Evolutionary conservation across 768 basidiomycete species (phyloP).

Genomic region (Podaxis sp.): DNA sequence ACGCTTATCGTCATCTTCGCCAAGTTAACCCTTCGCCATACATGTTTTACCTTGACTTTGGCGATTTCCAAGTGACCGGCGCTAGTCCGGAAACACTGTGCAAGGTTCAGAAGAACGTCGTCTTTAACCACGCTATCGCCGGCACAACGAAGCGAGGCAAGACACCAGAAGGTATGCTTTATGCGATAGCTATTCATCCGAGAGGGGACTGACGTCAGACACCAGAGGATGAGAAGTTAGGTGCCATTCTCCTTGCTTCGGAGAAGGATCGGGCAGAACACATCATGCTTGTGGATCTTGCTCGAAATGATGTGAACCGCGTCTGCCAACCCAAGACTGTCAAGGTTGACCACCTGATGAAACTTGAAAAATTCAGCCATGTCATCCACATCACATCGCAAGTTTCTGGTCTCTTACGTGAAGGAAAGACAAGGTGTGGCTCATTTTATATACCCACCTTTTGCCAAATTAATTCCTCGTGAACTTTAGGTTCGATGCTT

Average conservation of each 20-base stretch:
- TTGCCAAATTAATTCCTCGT: constrained; percentile 11
- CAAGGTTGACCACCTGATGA: constrained; percentile 94
- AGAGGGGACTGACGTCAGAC: constrained; percentile 15
- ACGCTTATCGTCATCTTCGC: constrained; percentile 91
- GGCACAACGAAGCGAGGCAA: constrained; percentile 90
- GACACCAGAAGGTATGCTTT: constrained; percentile 71
- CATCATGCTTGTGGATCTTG: constrained; percentile 98
- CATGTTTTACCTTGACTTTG: constrained; percentile 97
- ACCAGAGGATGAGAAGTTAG: constrained; percentile 87
- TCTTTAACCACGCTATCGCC: constrained; percentile 97
- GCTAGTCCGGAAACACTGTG: constrained; percentile 98
- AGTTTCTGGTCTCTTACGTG: constrained; percentile 83
- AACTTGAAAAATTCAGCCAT: constrained; percentile 93
- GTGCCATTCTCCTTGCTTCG: constrained; percentile 71
- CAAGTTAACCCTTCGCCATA: constrained; percentile 98
- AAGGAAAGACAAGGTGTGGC: constrained; percentile 75
- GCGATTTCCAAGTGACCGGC: constrained; percentile 92
- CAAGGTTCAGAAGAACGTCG: constrained; percentile 89
- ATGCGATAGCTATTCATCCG: background rate
- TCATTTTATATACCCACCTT: background rate
- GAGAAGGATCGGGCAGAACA: constrained; percentile 98
- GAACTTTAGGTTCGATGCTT: constrained; percentile 84
- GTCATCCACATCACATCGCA: constrained; percentile 97
- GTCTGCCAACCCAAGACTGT: constrained; percentile 95
- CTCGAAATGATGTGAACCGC: constrained; percentile 97